Evolutionary conservation across 495 filamentous ascomycete genomes (phyloP).

Genomic region (Daldinia decipiens): DNA sequence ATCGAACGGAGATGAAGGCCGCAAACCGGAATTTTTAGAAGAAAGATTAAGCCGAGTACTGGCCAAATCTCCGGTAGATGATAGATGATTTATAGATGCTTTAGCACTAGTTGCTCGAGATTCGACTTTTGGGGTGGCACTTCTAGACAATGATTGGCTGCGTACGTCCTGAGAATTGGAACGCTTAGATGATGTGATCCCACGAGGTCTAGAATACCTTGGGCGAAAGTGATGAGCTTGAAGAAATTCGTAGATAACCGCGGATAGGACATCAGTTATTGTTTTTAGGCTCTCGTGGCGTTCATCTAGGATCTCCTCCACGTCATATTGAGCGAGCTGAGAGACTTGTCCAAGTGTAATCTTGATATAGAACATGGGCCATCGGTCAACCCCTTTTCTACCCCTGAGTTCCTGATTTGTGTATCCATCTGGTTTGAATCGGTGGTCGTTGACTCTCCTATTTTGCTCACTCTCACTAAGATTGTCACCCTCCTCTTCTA

Average conservation of each 20-base stretch:
- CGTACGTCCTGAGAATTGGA: neutral
- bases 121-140: slow-evolving; percentile 17
- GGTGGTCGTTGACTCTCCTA: slow-evolving; percentile 51
- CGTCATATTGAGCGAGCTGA: slow-evolving; percentile 31
- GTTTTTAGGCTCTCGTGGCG: slow-evolving; percentile 49
- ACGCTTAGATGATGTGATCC: slow-evolving; percentile 4
- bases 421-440: slow-evolving; percentile 60
- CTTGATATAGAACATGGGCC: slow-evolving; percentile 90
- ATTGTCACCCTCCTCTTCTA: slow-evolving; percentile 58
- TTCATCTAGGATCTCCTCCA: slow-evolving; percentile 53
- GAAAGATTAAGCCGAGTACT: slow-evolving; percentile 47
- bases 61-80: slow-evolving; percentile 40
- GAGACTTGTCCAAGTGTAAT: slow-evolving; percentile 59
- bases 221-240: slow-evolving; percentile 73
- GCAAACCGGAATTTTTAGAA: slow-evolving; percentile 28
- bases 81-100: neutral
- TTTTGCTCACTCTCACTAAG: slow-evolving; percentile 50
- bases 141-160: slow-evolving; percentile 15
- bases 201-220: slow-evolving; percentile 23
- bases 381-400: slow-evolving; percentile 77
- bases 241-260: slow-evolving; percentile 73
- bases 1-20: slow-evolving; percentile 60
- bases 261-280: slow-evolving; percentile 69
- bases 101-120: neutral
- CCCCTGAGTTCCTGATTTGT: slow-evolving; percentile 67